A percentile compares a stretch with the other conserved stretches of the same genome.
Conservation (phyloP, 2,329 filamentous ascomycete species). For the Penicillium sp. region DNA sequence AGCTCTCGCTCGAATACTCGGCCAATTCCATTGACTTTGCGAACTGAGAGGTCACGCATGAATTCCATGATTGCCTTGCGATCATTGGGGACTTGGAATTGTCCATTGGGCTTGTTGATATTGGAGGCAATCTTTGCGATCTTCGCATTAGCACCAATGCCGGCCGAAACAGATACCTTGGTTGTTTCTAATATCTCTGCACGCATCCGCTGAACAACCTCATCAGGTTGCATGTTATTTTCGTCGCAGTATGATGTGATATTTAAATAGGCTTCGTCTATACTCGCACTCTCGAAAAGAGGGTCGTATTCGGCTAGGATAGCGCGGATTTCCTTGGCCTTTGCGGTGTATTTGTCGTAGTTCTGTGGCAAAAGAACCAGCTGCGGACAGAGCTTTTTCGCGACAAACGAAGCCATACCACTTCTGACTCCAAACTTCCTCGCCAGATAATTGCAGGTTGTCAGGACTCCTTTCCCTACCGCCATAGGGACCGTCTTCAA, state of each 20-base stretch:
- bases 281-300: conserved; percentile 86
- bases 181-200: conserved; percentile 71
- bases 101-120: conserved; percentile 93
- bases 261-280: conserved; percentile 95
- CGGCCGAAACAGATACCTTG: conserved; percentile 85
- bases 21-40: conserved; percentile 94
- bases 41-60: conserved; percentile 76
- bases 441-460: conserved; percentile 82
- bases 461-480: conserved; percentile 72
- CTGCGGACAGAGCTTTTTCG: conserved; percentile 86
- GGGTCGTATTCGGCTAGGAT: conserved; percentile 86
- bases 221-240: conserved; percentile 66
- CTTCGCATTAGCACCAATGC: conserved; percentile 89
- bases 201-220: conserved; percentile 74
- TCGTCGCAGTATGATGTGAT: conserved; percentile 80
- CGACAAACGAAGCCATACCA: conserved; percentile 95
- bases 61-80: conserved; percentile 75
- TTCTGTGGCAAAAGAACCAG: conserved; percentile 80
- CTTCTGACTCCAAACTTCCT: conserved; percentile 86
- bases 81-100: conserved; percentile 73
- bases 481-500: conserved; percentile 85
- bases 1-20: conserved; percentile 90
- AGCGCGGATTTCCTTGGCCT: conserved; percentile 80
- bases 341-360: conserved; percentile 85
- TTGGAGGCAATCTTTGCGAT: conserved; percentile 95